These are phyloP conservation scores for Ajuga chamaepitys DNA, from an alignment of 257 asterid genomes.

Conservation along the genomic window DNA sequence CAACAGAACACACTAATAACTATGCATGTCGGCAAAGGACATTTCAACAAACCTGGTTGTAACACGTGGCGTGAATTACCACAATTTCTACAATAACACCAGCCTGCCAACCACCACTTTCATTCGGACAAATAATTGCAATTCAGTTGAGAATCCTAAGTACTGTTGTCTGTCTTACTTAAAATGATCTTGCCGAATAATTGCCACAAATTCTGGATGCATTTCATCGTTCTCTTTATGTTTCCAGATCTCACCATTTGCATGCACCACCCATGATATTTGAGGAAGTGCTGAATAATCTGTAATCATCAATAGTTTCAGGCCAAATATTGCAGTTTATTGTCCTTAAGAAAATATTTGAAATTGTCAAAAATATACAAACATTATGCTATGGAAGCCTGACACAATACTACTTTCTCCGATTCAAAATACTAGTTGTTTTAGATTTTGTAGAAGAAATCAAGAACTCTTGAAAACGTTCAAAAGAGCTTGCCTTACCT, in stretches of 20 bases:
- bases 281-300: conserved; percentile 67
- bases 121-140: neutral
- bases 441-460: too few relatives aligned
- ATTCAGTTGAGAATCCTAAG: neutral
- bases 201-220: conserved; percentile 51
- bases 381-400: too few relatives aligned
- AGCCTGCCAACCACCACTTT: neutral
- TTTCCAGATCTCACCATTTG: conserved; percentile 89
- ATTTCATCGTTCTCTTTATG: conserved; percentile 46
- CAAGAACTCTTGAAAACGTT: too few relatives aligned
- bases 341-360: too few relatives aligned
- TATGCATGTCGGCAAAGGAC: too few relatives aligned
- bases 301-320: conserved; percentile 13
- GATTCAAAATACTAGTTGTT: too few relatives aligned
- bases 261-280: conserved; percentile 67
- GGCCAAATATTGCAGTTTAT: too few relatives aligned
- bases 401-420: too few relatives aligned
- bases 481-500: too few relatives aligned
- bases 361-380: too few relatives aligned
- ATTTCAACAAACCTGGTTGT: neutral
- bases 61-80: neutral
- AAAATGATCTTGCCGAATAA: conserved; percentile 60
- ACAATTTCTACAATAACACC: too few relatives aligned
- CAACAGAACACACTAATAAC: too few relatives aligned
- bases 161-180: conserved; percentile 23